A percentile compares a stretch with the other conserved stretches of the same genome.
phyloP scores from a whole-genome alignment of 768 basidiomycete species.

The Pisolithus tinctorius region DNA sequence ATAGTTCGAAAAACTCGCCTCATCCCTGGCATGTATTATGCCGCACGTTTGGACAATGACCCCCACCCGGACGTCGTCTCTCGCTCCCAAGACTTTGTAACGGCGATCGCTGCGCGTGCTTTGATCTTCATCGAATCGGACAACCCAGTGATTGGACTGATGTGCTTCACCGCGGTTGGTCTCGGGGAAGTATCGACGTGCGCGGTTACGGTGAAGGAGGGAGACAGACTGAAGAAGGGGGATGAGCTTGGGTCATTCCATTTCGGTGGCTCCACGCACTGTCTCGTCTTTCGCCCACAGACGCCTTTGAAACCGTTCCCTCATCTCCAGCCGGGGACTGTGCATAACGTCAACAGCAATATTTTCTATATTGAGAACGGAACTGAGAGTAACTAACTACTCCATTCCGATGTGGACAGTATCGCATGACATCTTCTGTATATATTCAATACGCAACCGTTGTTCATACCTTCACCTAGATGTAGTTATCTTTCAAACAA shows the following conservation, averaged over 20 bases:
- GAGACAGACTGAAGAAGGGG: slow-evolving; percentile 39
- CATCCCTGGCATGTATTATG: slow-evolving; percentile 18
- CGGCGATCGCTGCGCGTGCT: slow-evolving; percentile 43
- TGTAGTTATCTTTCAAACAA: no score
- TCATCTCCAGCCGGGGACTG: not conserved
- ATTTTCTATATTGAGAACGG: not conserved
- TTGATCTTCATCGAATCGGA: slow-evolving; percentile 55
- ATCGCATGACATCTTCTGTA: no score
- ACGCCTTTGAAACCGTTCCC: slow-evolving; percentile 12
- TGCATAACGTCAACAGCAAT: slow-evolving; percentile 1
- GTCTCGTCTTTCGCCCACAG: slow-evolving; percentile 37
- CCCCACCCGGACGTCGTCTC: not conserved
- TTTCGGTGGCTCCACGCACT: slow-evolving; percentile 52
- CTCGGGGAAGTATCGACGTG: slow-evolving; percentile 63
- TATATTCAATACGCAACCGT: no score
- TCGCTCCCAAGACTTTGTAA: slow-evolving; percentile 33
- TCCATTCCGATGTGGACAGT: no score
- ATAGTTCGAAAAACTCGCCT: slow-evolving; percentile 30
- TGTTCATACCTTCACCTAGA: no score
- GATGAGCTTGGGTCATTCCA: slow-evolving; percentile 59
- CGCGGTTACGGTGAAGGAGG: slow-evolving; percentile 39
- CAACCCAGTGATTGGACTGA: slow-evolving; percentile 46
- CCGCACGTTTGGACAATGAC: not conserved
- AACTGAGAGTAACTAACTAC: not conserved
- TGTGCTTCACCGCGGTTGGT: slow-evolving; percentile 55